phyloP scores from a whole-genome alignment of 139 green algal genomes.

The Chlamydomonas sphaeroides region DNA sequence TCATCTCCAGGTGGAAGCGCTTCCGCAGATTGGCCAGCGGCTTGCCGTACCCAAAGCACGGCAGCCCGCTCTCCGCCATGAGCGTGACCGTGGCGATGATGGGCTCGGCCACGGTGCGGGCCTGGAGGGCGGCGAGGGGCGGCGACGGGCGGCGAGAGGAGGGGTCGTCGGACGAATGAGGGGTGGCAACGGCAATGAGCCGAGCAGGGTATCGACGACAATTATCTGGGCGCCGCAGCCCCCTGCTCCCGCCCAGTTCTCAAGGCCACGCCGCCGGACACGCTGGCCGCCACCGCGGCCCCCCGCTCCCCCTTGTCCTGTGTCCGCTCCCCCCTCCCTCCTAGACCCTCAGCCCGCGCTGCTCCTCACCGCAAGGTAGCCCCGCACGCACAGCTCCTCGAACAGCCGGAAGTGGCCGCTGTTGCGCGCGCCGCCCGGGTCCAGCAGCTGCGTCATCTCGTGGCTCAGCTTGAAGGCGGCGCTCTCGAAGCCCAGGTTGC shows the following conservation, averaged over 20 bases:
- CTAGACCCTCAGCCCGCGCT: too few relatives aligned
- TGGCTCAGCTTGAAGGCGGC: conserved; percentile 98
- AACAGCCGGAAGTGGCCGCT: conserved; percentile 53
- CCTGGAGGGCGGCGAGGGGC: too few relatives aligned
- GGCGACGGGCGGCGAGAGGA: too few relatives aligned
- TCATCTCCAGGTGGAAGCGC: conserved; percentile 81
- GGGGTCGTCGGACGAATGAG: too few relatives aligned
- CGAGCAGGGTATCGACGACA: too few relatives aligned
- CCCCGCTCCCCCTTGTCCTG: too few relatives aligned
- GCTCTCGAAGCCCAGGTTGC: conserved; percentile 88
- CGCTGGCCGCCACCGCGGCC: too few relatives aligned
- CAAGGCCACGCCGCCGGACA: too few relatives aligned
- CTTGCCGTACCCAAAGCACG: conserved; percentile 88
- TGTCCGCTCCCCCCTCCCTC: too few relatives aligned
- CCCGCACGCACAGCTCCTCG: conserved; percentile 70
- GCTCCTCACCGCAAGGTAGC: conserved; percentile 33
- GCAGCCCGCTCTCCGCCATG: conserved; percentile 89
- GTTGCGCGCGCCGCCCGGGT: conserved; percentile 62
- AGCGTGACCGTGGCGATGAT: conserved; percentile 89
- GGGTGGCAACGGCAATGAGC: too few relatives aligned
- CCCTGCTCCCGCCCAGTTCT: too few relatives aligned
- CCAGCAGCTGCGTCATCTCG: conserved; percentile 97
- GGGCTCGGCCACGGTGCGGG: conserved; percentile 88
- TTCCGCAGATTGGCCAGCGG: conserved; percentile 83
- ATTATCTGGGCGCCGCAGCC: too few relatives aligned